These are phyloP conservation scores for Phytopythium delawarense DNA, from an alignment of 352 stramenopile species.

Conservation along the genomic window DNA sequence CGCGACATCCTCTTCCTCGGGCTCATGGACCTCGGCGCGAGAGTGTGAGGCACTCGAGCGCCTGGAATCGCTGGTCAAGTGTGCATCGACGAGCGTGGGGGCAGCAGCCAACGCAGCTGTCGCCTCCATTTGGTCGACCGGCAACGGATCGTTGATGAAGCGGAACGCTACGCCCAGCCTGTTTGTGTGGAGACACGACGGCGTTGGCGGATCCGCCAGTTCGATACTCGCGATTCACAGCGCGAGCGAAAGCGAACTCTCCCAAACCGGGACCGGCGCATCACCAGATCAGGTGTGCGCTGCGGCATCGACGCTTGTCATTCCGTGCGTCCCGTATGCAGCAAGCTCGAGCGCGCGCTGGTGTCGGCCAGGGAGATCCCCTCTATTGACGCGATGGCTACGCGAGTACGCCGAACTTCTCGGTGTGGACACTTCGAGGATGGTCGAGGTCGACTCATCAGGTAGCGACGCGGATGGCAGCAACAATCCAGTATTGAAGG, in stretches of 20 bases:
- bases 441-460: not conserved
- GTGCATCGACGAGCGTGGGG: not conserved
- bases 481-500: not conserved
- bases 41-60: not conserved
- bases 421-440: not conserved
- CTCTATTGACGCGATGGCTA: conserved; percentile 22
- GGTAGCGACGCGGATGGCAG: not conserved
- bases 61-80: conserved; percentile 2
- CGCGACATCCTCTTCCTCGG: not conserved
- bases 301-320: conserved; percentile 8
- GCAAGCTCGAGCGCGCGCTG: conserved; percentile 18
- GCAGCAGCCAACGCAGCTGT: not conserved
- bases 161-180: not conserved
- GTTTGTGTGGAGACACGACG: conserved; percentile 9
- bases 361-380: conserved; percentile 22
- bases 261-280: not conserved
- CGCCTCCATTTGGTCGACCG: conserved; percentile 5
- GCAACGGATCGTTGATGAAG: conserved; percentile 2
- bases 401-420: conserved; percentile 12
- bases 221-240: conserved; percentile 20
- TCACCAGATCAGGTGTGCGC: conserved; percentile 8
- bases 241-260: not conserved
- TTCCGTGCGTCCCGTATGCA: conserved; percentile 27
- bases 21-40: not conserved
- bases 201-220: conserved; percentile 6